Percentiles rank a stretch among this genome's conserved stretches.
phyloP scores from a whole-genome alignment of 345 rosid species.

The Salix udensis region DNA sequence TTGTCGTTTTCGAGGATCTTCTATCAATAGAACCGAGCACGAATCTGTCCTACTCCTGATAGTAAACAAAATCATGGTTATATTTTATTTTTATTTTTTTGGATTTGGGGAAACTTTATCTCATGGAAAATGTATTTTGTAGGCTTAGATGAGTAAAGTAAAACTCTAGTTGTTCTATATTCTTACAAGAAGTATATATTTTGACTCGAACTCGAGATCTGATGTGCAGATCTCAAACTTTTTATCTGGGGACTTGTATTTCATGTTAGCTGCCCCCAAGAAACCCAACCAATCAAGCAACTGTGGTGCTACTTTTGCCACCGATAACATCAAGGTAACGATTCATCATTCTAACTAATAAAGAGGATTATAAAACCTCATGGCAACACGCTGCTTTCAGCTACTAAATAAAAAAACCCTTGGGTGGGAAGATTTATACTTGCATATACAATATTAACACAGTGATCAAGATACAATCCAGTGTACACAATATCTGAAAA shows the following conservation, averaged over 20 bases:
- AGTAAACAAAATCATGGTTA: neutral
- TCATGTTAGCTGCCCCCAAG: neutral
- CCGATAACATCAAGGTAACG: neutral
- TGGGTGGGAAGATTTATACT: constrained; percentile 12
- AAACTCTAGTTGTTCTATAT: no score
- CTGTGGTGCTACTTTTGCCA: neutral
- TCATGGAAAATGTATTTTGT: no score
- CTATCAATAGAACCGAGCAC: no score
- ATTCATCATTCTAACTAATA: neutral
- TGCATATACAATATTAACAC: constrained; percentile 15
- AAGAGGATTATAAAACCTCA: neutral
- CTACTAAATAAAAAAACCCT: constrained; percentile 2
- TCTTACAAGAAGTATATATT: no score
- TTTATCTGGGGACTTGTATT: no score
- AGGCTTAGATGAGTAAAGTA: no score
- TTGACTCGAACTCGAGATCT: accelerated
- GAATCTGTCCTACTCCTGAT: no score
- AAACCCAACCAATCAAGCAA: neutral
- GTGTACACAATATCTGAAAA: constrained; percentile 5
- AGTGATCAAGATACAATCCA: constrained; percentile 6
- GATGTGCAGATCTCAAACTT: no score
- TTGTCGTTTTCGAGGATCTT: no score
- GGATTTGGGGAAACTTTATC: no score
- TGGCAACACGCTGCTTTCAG: neutral
- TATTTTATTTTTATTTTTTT: no score